Base-by-base conservation (phyloP, 1,284 basidiomycete genomes). In the Papiliotrema flavescens region DNA sequence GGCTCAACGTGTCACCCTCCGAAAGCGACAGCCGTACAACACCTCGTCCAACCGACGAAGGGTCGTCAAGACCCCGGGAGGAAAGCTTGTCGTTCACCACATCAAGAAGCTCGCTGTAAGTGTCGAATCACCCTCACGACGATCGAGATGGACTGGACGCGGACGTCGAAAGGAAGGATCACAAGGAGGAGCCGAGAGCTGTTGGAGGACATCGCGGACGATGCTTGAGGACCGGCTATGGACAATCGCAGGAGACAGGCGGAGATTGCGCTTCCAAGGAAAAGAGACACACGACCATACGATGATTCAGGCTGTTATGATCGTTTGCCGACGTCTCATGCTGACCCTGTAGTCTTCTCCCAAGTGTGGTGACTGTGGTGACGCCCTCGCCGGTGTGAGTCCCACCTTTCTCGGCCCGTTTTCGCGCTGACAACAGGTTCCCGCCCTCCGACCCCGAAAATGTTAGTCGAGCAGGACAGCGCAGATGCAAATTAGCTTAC, bases 1-100 rank as follows among this genome's bases (percentile, higher is more conserved):
- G 94, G 92, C 91, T 80, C 91, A 97, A 86, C 93, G 95, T 78
- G 94, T 99, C 74, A 97, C 94, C 70, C 90, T 99, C 81, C 90
- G 96, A 82, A 98, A 95, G 82, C 90, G 95, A 77, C 89, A 89
- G 71, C 88, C 94, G 22, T 99, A 99, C 86, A 98, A 98, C 87
- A 98, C 96, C 79, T 87, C 87, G 75, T 98, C 95, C 59, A 95
- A 89, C 85, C 86, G 90, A 75, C 84, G 93, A 76, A 87, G 93
- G 67, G 85, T 98, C 66, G 86, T 98, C 66, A 98, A 98, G 85
- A 98, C 95, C 43, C 95, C 95, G 53, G 76, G 76, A 68, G 76
- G 76, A 64, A 77, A 76, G 69, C 66, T 78, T 53, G 75, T 77
- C 52, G 75, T 78, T 60, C 76, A 78, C 71, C 76, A 78, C 74